Evolutionary conservation across 2,329 filamentous ascomycete species (phyloP), one percentile per base, ranked within the genome.

Genomic region (Cercospora canescens): DNA sequence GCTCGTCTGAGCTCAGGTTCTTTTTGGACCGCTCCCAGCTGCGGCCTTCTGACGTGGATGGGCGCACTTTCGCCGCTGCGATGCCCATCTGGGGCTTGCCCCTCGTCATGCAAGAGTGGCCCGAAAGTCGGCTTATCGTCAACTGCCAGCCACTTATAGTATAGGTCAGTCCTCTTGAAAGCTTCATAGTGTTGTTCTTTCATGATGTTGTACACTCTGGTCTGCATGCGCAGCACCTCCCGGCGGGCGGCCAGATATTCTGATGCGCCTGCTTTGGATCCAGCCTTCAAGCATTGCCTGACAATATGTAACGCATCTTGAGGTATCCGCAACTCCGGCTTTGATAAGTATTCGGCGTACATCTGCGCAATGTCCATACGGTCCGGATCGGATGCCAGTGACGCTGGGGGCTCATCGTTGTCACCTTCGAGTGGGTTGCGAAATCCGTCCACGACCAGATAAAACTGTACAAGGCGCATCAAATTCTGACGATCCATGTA

Each of bases 361-460:
- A 99, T 97, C 74, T 97, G 92, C 34, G 91, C 91, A 64, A 99
- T 85, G 76, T 99, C 94, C 67, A 89, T 88, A 57, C 94, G 87
- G 76, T 98, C 94, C 0, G 93, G 89, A 30, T 94, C 88, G 1
- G 89, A 91, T 91, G 69, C 70, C 4, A 72, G 64, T 8, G 70
- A 69, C 14, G 72, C 72, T 14, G 72, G 84, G 30, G 88, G 81
- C 66, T 95, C 91, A 21, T 89, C 89, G 37, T 90, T 89, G 73
- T 92, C 90, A 70, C 94, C 92, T 79, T 99, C 95, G 2, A 99
- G 82, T 0, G 95, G 96, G 72, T 96, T 97, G 48, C 96, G 91
- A 72, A 98, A 93, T 0, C 95, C 94, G 79, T 99, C 95, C 6
- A 98, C 95, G 3, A 98, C 95, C 45, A 99, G 89, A 93, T 94